These are phyloP conservation scores for Saccharomycopsis sp. DNA, from an alignment of 805 yeast species.

Conservation along the genomic window DNA sequence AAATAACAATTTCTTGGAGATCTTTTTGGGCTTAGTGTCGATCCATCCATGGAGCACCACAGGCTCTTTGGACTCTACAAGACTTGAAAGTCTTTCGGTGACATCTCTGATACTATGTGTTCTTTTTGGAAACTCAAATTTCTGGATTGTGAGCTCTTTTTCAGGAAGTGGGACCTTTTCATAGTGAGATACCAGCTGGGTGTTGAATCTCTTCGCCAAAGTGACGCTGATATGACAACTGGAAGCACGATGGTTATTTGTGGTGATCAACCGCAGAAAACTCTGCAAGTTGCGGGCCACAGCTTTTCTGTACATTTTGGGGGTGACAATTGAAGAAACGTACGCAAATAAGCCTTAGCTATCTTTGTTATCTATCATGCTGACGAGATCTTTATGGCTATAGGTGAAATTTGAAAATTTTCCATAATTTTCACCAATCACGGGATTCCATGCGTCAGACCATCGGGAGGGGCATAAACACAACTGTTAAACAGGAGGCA, in stretches of 20 bases:
- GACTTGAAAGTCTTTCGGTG: not conserved
- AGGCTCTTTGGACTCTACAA: constrained; percentile 16
- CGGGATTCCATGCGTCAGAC: not conserved
- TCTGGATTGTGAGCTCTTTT: constrained; percentile 3
- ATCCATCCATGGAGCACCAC: constrained; percentile 79
- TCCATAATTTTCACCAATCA: not conserved
- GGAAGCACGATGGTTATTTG: not conserved
- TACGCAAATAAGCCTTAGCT: too few species aligned
- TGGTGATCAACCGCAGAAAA: not conserved
- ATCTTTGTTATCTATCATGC: too few species aligned
- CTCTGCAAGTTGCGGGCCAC: not conserved
- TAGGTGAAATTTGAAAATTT: not conserved
- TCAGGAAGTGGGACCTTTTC: constrained; percentile 5
- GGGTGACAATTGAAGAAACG: not conserved
- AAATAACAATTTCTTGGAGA: constrained; percentile 61
- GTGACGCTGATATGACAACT: not conserved
- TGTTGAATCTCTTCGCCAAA: not conserved
- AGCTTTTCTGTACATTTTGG: not conserved
- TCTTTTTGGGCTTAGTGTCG: constrained; percentile 61
- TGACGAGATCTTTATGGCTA: too few species aligned
- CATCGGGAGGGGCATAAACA: too few species aligned
- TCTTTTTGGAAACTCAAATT: constrained; percentile 23
- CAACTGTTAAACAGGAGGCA: too few species aligned
- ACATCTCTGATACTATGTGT: constrained; percentile 23
- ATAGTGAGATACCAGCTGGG: not conserved